Percentiles rank a stretch among this genome's conserved stretches.
phyloP scores from a whole-genome alignment of 2,329 filamentous ascomycete genomes.

The Tolypocladium cylindrosporum region DNA sequence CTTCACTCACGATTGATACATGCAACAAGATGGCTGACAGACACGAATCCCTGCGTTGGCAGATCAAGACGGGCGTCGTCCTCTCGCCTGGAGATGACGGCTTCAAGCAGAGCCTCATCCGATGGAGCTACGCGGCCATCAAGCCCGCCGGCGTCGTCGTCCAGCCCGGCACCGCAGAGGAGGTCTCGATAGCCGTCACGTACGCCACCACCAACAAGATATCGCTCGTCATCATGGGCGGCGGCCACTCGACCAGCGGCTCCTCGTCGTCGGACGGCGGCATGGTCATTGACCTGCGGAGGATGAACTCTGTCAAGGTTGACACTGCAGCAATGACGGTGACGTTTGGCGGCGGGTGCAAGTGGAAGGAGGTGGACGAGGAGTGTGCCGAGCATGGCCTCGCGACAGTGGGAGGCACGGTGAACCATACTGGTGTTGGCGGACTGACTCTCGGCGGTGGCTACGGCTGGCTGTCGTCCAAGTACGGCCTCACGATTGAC shows the following conservation, averaged over 20 bases:
- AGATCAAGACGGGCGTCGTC: conserved; percentile 15
- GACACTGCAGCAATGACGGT: conserved; percentile 33
- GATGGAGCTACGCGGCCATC: conserved; percentile 26
- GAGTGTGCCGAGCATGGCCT: conserved; percentile 38
- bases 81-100: conserved; percentile 21
- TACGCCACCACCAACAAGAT: conserved; percentile 33
- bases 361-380: conserved; percentile 45
- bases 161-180: conserved; percentile 26
- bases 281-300: conserved; percentile 43
- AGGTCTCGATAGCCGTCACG: conserved; percentile 30
- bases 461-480: conserved; percentile 44
- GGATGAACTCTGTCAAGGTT: conserved; percentile 39
- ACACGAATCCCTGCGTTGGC: conserved; percentile 7
- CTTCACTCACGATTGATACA: not conserved
- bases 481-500: conserved; percentile 40
- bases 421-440: conserved; percentile 52
- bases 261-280: conserved; percentile 37
- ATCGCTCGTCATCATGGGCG: conserved; percentile 42
- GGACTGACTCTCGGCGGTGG: conserved; percentile 49
- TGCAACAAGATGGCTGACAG: not conserved
- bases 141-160: conserved; percentile 33
- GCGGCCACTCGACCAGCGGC: conserved; percentile 45
- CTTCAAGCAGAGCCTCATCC: conserved; percentile 21
- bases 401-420: conserved; percentile 51
- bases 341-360: conserved; percentile 38